A percentile compares a stretch with the other conserved stretches of the same genome.
These are phyloP conservation scores for Arctium minus DNA, from an alignment of 129 eudicot species.

Conservation along the genomic window DNA sequence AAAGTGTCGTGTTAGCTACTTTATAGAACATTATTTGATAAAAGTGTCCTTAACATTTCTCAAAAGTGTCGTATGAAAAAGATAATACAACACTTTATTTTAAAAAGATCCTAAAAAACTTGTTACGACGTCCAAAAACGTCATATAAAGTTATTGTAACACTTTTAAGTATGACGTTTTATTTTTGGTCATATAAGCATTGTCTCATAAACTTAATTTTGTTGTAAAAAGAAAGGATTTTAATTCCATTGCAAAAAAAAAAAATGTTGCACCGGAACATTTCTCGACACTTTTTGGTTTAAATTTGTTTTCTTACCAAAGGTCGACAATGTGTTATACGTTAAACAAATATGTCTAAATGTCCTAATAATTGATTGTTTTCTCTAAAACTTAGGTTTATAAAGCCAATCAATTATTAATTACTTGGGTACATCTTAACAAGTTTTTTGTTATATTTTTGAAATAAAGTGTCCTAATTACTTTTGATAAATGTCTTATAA, in stretches of 20 bases:
- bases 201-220: too few relatives aligned
- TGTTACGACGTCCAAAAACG: too few relatives aligned
- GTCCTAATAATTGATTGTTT: not conserved
- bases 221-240: not conserved
- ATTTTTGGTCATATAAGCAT: too few relatives aligned
- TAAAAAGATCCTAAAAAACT: too few relatives aligned
- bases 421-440: not conserved
- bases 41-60: too few relatives aligned
- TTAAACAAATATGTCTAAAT: not conserved
- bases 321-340: not conserved
- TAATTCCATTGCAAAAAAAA: not conserved
- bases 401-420: not conserved
- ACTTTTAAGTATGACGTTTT: too few relatives aligned
- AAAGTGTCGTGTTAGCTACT: too few relatives aligned
- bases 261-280: not conserved
- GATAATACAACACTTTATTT: too few relatives aligned
- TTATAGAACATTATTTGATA: too few relatives aligned
- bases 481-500: not conserved
- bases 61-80: too few relatives aligned
- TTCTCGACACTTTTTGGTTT: not conserved
- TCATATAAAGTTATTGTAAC: too few relatives aligned
- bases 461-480: not conserved
- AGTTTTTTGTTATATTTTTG: not conserved
- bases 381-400: not conserved
- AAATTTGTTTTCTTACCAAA: not conserved